These are phyloP conservation scores for Oemleria cerasiformis DNA, from an alignment of 306 rosid genomes.

Conservation along the genomic window DNA sequence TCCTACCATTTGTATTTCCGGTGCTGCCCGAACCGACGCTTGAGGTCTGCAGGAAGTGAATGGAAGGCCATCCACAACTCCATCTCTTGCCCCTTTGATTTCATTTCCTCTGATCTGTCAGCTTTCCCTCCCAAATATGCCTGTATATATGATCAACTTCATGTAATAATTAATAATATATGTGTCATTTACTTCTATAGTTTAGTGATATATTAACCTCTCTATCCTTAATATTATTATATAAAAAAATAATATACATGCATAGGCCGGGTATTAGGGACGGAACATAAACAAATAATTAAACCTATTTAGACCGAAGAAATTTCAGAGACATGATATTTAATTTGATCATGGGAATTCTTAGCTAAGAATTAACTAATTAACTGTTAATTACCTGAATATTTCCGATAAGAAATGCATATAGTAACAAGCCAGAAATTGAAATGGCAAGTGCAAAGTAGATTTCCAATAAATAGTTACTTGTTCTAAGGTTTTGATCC, in stretches of 20 bases:
- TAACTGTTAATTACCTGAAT: slow-evolving; percentile 17
- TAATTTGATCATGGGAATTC: background rate
- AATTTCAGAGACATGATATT: too few relatives aligned
- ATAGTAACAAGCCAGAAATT: slow-evolving; percentile 20
- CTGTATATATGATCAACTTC: background rate
- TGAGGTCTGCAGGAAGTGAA: background rate
- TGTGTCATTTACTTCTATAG: too few relatives aligned
- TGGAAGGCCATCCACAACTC: slow-evolving; percentile 30
- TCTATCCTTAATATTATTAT: too few relatives aligned
- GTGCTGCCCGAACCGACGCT: too few relatives aligned
- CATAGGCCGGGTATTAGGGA: too few relatives aligned
- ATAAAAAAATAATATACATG: too few relatives aligned
- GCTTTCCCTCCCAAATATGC: slow-evolving; percentile 23
- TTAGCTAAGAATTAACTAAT: background rate
- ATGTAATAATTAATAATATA: background rate
- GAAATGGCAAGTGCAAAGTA: slow-evolving; percentile 25
- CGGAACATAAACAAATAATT: too few relatives aligned
- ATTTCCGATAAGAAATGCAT: slow-evolving; percentile 28
- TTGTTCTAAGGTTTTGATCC: background rate
- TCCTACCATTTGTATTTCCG: too few relatives aligned
- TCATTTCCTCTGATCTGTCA: slow-evolving; percentile 26
- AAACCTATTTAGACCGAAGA: too few relatives aligned
- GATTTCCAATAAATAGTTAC: slow-evolving; percentile 19
- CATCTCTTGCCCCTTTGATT: slow-evolving; percentile 4
- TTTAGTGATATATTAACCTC: background rate